Conservation (phyloP, 371 early-diverging fungal species). For the Dichotomocladium elegans region DNA sequence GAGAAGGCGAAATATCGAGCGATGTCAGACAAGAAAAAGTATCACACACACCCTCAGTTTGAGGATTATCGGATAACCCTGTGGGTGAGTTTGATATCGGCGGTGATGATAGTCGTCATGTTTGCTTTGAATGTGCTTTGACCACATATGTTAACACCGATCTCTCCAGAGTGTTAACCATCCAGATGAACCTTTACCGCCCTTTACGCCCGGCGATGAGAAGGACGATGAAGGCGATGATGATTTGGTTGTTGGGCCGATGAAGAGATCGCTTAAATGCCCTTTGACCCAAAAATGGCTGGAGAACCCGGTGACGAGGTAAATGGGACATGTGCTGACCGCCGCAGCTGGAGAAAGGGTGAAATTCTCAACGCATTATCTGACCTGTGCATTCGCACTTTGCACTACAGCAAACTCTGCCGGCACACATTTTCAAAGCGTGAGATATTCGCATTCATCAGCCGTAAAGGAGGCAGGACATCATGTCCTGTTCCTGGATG, state of each 20-base stretch:
- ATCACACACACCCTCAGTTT: neutral
- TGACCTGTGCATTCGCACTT: neutral
- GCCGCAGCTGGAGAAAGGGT: too few relatives aligned
- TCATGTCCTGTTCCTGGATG: neutral
- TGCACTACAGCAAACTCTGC: neutral
- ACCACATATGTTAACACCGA: too few relatives aligned
- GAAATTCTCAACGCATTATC: neutral
- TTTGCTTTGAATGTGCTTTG: neutral
- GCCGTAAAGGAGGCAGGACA: neutral
- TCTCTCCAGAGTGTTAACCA: neutral
- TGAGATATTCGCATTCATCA: neutral
- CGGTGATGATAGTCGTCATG: neutral
- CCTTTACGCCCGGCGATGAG: neutral
- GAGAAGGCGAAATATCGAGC: neutral
- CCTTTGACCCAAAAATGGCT: neutral
- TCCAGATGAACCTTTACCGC: neutral
- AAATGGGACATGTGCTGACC: neutral
- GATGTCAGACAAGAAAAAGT: neutral
- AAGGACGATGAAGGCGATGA: neutral
- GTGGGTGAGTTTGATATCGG: neutral
- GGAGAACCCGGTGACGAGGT: neutral
- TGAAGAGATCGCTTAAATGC: neutral
- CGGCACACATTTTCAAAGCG: neutral
- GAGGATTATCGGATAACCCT: neutral
- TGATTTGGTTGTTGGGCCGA: neutral